A percentile compares a stretch with the other conserved stretches of the same genome.
Conservation (phyloP, 2,329 filamentous ascomycete genomes). For the Trichoderma citrinoviride region DNA sequence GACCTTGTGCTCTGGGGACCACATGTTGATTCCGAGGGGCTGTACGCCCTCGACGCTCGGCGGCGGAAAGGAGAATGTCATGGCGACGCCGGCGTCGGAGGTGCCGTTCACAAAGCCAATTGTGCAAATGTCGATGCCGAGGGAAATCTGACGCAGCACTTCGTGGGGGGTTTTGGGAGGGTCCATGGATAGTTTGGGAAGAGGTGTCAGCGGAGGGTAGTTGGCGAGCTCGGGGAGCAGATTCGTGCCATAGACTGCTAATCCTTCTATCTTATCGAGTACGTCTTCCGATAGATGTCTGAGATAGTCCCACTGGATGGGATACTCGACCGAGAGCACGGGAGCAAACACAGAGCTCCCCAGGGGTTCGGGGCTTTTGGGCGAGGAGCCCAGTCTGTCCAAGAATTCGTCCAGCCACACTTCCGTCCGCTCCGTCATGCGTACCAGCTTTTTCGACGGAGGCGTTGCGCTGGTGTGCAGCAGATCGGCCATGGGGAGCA, state of each 20-base stretch:
- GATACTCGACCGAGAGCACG: slow-evolving; percentile 70
- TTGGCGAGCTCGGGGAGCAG: slow-evolving; percentile 64
- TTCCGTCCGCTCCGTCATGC: slow-evolving; percentile 84
- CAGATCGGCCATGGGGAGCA: slow-evolving; percentile 75
- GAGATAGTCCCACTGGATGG: slow-evolving; percentile 78
- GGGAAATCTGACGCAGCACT: slow-evolving; percentile 69
- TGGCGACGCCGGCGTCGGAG: slow-evolving; percentile 81
- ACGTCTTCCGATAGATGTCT: slow-evolving; percentile 66
- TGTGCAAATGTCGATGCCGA: slow-evolving; percentile 78
- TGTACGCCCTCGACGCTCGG: slow-evolving; percentile 24
- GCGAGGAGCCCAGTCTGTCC: slow-evolving; percentile 29
- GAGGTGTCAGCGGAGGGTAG: slow-evolving; percentile 50
- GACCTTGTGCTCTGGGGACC: slow-evolving; percentile 59
- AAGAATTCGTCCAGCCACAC: slow-evolving; percentile 74
- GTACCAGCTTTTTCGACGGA: slow-evolving; percentile 69
- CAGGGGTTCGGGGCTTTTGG: slow-evolving; percentile 29
- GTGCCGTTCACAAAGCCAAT: slow-evolving; percentile 70
- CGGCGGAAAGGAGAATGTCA: slow-evolving; percentile 72
- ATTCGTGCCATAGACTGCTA: slow-evolving; percentile 76
- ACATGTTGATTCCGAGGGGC: slow-evolving; percentile 76
- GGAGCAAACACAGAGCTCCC: slow-evolving; percentile 57
- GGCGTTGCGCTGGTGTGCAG: slow-evolving; percentile 48
- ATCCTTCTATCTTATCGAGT: slow-evolving; percentile 55
- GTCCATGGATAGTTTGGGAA: slow-evolving; percentile 75
- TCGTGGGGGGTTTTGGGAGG: slow-evolving; percentile 69